Conservation (phyloP, 1,139 yeast genomes). For the Sugiyamaella sp. region DNA sequence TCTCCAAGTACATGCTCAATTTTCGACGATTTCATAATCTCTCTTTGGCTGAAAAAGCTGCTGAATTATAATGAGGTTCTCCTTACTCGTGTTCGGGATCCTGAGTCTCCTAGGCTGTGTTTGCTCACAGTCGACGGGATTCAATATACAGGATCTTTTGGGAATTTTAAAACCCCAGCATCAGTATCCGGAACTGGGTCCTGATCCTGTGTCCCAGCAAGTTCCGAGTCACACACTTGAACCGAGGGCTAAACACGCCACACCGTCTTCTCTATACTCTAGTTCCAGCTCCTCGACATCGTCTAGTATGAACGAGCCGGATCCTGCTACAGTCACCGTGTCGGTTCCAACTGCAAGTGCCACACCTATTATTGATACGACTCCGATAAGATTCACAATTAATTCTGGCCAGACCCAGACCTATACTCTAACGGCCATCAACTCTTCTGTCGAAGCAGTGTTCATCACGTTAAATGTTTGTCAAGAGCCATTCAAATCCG, state of each 20-base stretch:
- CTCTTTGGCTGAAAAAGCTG: too few relatives aligned
- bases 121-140: too few relatives aligned
- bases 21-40: too few relatives aligned
- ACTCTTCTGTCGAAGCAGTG: slow-evolving; percentile 17
- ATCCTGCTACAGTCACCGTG: not conserved
- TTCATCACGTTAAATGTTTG: slow-evolving; percentile 33
- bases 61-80: too few relatives aligned
- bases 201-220: too few relatives aligned
- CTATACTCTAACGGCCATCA: slow-evolving; percentile 29
- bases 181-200: too few relatives aligned
- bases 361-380: slow-evolving; percentile 30
- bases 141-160: too few relatives aligned
- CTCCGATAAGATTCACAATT: slow-evolving; percentile 33
- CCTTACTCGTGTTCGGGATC: too few relatives aligned
- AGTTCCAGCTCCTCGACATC: slow-evolving; percentile 2
- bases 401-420: slow-evolving; percentile 36
- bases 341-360: slow-evolving; percentile 13
- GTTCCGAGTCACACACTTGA: not conserved
- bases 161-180: not conserved
- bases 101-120: too few relatives aligned
- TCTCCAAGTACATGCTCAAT: too few relatives aligned
- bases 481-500: slow-evolving; percentile 23
- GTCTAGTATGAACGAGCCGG: not conserved
- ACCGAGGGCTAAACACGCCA: not conserved
- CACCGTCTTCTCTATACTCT: not conserved